These are phyloP conservation scores for Chimonanthus salicifolius DNA, from an alignment of 164 flowering plant genomes.

Conservation along the genomic window DNA sequence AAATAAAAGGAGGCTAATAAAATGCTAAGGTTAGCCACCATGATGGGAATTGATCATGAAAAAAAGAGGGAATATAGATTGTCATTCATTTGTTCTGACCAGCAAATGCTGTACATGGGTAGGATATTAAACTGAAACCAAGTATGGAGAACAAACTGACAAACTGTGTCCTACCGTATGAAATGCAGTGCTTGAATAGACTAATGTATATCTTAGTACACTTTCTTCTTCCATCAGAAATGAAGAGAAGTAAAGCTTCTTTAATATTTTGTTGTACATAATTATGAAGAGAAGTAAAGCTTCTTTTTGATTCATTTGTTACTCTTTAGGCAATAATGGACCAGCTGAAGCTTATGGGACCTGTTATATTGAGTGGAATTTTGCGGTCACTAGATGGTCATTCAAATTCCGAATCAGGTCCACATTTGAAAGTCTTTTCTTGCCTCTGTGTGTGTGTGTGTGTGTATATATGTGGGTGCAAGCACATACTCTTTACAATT, in stretches of 20 bases:
- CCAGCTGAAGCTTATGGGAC: constrained; percentile 92
- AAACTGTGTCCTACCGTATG: neutral
- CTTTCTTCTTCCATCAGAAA: neutral
- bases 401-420: constrained; percentile 63
- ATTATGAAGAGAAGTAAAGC: too few relatives aligned
- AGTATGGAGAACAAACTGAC: neutral
- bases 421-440: neutral
- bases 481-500: neutral
- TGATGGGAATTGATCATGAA: too few relatives aligned
- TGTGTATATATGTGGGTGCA: neutral
- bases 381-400: constrained; percentile 66
- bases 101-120: too few relatives aligned
- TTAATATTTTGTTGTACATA: neutral
- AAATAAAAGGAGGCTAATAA: too few relatives aligned
- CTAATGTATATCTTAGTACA: neutral
- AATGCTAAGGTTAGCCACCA: too few relatives aligned
- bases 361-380: constrained; percentile 74
- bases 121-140: too few relatives aligned
- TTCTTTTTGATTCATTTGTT: neutral
- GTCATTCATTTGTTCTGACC: too few relatives aligned
- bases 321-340: constrained; percentile 63
- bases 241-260: neutral
- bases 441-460: neutral
- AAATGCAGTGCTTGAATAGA: neutral
- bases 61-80: too few relatives aligned